phyloP scores from a whole-genome alignment of 805 yeast genomes.

The Phaffomyces opuntiae region DNA sequence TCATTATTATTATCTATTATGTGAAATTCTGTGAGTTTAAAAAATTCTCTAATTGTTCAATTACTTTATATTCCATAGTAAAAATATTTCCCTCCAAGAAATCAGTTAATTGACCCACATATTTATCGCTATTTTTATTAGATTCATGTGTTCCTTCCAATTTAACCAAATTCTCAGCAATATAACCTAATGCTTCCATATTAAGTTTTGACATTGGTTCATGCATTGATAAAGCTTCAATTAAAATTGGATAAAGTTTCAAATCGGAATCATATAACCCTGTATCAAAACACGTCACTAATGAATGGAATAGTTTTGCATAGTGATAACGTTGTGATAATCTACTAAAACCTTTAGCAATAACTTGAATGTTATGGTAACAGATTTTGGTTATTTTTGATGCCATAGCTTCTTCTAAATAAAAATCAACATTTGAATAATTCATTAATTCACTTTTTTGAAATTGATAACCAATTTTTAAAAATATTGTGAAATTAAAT shows the following conservation, averaged over 20 bases:
- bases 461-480: background rate
- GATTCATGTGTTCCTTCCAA: background rate
- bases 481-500: background rate
- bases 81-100: background rate
- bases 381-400: background rate
- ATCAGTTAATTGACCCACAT: background rate
- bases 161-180: background rate
- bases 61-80: background rate
- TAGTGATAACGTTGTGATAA: background rate
- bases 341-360: background rate
- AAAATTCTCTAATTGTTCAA: slow-evolving; percentile 4
- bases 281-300: background rate
- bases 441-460: background rate
- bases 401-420: too few species aligned
- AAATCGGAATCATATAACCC: background rate
- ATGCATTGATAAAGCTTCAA: background rate
- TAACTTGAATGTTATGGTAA: background rate
- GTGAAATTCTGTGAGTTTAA: slow-evolving; percentile 1
- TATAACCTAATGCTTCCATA: background rate
- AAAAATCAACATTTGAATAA: background rate
- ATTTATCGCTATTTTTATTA: background rate
- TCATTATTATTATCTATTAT: too few species aligned
- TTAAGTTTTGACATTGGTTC: background rate
- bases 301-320: background rate
- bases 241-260: background rate